Conservation (phyloP, 805 yeast genomes). For the Metschnikowia rubicola region DNA sequence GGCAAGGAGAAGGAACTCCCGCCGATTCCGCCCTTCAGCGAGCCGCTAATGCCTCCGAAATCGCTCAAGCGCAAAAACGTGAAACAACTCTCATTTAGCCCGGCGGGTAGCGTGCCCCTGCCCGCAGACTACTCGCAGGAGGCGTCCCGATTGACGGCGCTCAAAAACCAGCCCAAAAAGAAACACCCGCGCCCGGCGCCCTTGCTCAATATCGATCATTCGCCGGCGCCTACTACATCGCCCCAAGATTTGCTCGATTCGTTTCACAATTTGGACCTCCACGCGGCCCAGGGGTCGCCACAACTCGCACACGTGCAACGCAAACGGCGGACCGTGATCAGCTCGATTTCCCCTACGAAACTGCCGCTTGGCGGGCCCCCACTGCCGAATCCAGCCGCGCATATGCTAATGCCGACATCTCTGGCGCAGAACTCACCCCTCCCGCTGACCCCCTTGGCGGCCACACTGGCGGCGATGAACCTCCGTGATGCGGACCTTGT, state of each 20-base stretch:
- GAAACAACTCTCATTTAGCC: constrained; percentile 28
- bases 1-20: constrained; percentile 40
- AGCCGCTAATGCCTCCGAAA: constrained; percentile 31
- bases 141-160: constrained; percentile 8
- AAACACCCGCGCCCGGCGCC: constrained; percentile 32
- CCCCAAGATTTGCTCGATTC: constrained; percentile 7
- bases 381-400: background rate
- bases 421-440: constrained; percentile 5
- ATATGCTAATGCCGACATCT: background rate
- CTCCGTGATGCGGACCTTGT: constrained; percentile 60
- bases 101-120: background rate
- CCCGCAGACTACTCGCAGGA: constrained; percentile 5
- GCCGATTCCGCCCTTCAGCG: constrained; percentile 29
- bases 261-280: constrained; percentile 9
- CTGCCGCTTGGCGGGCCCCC: constrained; percentile 2
- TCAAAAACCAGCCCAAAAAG: constrained; percentile 19
- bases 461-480: constrained; percentile 28
- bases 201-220: constrained; percentile 20
- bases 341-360: constrained; percentile 41
- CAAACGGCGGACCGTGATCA: constrained; percentile 40
- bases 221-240: constrained; percentile 1
- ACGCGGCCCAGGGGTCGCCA: background rate
- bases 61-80: constrained; percentile 39
- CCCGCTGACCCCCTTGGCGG: constrained; percentile 30
- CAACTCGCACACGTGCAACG: constrained; percentile 1